A percentile compares a stretch with the other conserved stretches of the same genome.
Evolutionary conservation across 805 yeast genomes (phyloP).

Genomic region (Sugiyamaella mastotermitis): DNA sequence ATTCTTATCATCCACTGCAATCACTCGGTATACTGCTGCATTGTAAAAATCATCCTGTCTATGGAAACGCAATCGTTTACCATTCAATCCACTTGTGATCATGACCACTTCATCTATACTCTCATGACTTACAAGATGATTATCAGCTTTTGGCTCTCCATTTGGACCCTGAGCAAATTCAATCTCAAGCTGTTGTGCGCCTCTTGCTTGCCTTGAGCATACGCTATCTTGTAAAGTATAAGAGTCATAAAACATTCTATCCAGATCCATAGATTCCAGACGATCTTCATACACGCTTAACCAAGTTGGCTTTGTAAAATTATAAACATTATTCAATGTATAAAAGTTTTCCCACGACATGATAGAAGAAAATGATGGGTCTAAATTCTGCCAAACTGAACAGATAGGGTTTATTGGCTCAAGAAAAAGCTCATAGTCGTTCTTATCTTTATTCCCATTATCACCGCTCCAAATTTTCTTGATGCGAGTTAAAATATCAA

Average conservation of each 20-base stretch:
- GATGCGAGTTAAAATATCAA: too few relatives aligned
- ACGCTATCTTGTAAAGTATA: slow-evolving; percentile 11
- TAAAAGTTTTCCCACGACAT: slow-evolving; percentile 31
- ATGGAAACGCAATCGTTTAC: slow-evolving; percentile 4
- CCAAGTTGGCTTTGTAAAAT: slow-evolving; percentile 17
- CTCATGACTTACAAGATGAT: background rate
- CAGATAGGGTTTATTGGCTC: too few relatives aligned
- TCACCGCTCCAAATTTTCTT: too few relatives aligned
- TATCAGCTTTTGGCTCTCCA: background rate
- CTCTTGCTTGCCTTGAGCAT: slow-evolving; percentile 6
- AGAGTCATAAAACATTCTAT: slow-evolving; percentile 16
- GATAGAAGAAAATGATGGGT: too few relatives aligned
- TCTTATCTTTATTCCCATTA: too few relatives aligned
- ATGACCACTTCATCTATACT: too few relatives aligned
- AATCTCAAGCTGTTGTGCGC: slow-evolving; percentile 2
- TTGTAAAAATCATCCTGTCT: too few relatives aligned
- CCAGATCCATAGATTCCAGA: slow-evolving; percentile 12
- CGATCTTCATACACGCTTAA: slow-evolving; percentile 1
- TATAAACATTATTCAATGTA: slow-evolving; percentile 20
- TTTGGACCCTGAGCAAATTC: background rate
- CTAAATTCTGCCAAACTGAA: too few relatives aligned
- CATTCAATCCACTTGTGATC: background rate
- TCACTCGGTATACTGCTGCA: too few relatives aligned
- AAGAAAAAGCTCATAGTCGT: too few relatives aligned
- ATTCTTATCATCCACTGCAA: too few relatives aligned